Base-by-base conservation (phyloP, 2,329 filamentous ascomycete genomes). In the Hymenoscyphus albidus region DNA sequence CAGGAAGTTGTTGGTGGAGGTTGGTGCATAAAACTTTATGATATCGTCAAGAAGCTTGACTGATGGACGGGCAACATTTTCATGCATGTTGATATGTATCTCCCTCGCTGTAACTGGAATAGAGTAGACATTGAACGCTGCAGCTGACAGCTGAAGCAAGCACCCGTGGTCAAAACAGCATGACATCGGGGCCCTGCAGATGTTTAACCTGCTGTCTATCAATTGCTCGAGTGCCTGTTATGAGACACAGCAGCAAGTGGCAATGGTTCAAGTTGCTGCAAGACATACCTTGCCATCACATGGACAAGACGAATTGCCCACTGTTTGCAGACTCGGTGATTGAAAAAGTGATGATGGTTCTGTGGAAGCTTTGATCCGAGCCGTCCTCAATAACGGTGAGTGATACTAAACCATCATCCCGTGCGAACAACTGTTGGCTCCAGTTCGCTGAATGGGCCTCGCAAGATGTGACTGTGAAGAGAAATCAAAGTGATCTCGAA, bases 171-270 rank as follows among this genome's bases (percentile, higher is more conserved):
- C 65, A 69, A 65, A 66, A 67, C 68, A 67, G 60, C 56, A 65
- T 73, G 70, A 72, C 67, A 64, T 70, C 70, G 71, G 69, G 67
- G 60, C 69, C 71, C 68, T 72, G 71, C 70, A 73, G 67, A 65
- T 58, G 44, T 32, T 61, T 35, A 32, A 7, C 12, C 13, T 3
- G 27, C 27, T 64, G 68, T 27, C 44, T 58, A 44, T n/a, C 22
- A 58, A 27, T 56, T 55, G 60, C 39, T 62, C 13, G 10, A 57
- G 18, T 22, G 51, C 22, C 35, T 55, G 51, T 39, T 18, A 62
- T 22, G 55, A 32, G 32, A 7, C 48, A 51, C 48, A 27, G 16
- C 14, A 18, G 22, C 31, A 13, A 38, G 31, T 57, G 32, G 13
- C 27, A 16, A 32, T 57, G 54, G 55, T 57, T 57, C 27, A 16